Base-by-base conservation (phyloP, 805 yeast genomes). In the Kregervanrija delftensis region DNA sequence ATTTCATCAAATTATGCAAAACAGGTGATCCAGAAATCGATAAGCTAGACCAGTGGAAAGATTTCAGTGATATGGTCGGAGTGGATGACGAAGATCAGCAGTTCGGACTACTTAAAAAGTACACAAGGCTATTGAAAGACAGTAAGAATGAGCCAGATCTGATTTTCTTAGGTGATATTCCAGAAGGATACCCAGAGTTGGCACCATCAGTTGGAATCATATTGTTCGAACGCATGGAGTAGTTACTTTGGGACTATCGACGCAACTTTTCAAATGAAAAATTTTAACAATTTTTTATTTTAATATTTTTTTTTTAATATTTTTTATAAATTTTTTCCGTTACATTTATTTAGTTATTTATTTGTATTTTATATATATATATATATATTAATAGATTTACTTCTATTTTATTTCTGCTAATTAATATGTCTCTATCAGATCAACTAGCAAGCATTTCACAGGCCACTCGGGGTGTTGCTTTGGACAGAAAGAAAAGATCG, bases 401-500 rank as follows among this genome's bases (percentile, higher is more conserved):
- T 17, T 32, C 3, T 30, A 17, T 11, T 16, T 11, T 33, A 5
- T 30, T n/a, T 17, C 8, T 22, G 2, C n/a, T 28, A 11, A 16
- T 28, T 17, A 14, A 16, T 8, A 52, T 52, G 49, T 80, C 90
- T 45, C 78, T 91, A 67, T 86, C 93, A 35, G 79, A 79, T 49
- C 99, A 91, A 73, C 74, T 91, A 56, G 75, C 86, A 52, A 79
- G 75, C 34, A 79, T 91, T 51, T 77, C 81, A 32, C 71, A 71
- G 49, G 76, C 72, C 48, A 79, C 77, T 42, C 79, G 83, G 39
- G 78, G 91, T 33, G 78, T 86, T 43, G 88, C 89, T 2, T 71
- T 85, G 50, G 97, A 91, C 61, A 78, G 97, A 63, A 89, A 89
- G 64, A 74, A 78, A 55, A 74, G 97, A 63, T 86, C 89, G 50